Evolutionary conservation across 176 grass and related monocot species (phyloP).

Genomic region (Triticum monococcum): DNA sequence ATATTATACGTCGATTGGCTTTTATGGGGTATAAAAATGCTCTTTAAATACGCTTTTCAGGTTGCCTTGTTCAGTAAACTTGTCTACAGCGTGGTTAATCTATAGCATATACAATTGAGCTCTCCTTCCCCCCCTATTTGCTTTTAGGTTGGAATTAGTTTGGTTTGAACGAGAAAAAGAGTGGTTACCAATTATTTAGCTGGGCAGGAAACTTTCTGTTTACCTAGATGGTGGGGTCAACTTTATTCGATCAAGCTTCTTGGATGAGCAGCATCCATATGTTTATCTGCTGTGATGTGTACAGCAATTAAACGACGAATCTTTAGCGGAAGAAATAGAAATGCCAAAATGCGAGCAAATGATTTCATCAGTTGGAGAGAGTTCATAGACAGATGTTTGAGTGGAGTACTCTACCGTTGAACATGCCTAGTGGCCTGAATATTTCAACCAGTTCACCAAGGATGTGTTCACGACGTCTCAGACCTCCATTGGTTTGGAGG

Average conservation of each 20-base stretch:
- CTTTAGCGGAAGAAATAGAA: neutral
- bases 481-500: too few species aligned
- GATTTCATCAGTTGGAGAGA: neutral
- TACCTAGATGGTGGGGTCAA: neutral
- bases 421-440: neutral
- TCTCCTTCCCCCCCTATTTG: neutral
- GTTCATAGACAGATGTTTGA: neutral
- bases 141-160: conserved; percentile 3
- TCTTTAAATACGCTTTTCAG: neutral
- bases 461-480: too few species aligned
- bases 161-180: neutral
- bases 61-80: neutral
- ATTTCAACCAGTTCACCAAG: too few species aligned
- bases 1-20: too few species aligned
- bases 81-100: neutral
- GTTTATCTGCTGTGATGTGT: neutral
- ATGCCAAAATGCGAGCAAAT: too few species aligned
- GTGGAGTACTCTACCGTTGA: neutral
- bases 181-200: neutral
- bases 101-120: neutral
- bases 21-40: neutral
- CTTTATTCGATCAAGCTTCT: neutral
- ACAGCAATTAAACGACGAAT: neutral
- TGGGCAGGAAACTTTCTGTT: neutral
- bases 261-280: neutral